Base-by-base conservation (phyloP, 78 protist species). In the Pigoraptor vietnamica region DNA sequence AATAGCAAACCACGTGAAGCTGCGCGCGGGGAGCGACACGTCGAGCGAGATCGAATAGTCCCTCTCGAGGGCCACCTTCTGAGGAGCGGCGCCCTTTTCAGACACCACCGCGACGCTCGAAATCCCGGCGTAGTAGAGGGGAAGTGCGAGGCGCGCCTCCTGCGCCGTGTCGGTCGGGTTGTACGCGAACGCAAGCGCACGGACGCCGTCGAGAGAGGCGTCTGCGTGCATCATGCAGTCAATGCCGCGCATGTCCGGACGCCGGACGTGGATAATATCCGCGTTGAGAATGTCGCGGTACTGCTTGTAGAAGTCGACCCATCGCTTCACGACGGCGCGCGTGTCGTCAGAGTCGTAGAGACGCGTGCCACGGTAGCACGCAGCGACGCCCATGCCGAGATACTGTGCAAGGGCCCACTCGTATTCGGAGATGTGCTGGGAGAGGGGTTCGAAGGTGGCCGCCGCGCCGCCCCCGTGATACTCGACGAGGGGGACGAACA, bases 101-200 rank as follows among this genome's bases (percentile, higher is more conserved):
- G 86, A 23, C 36, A 81, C 86, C 2, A 32, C 1, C 14, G 86
- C 86, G 14, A 32, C 33, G n/a, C 19, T 29, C n/a, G 35, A 1
- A 19, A 81, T 81, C n/a, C 86, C 86, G 86, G 86, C 14, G 86
- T 32, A 81, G 86, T 81, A 81, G n/a, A 81, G 86, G 35, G 86
- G 86, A 23, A 81, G 36, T 2, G 1, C 86, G 86, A 81, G 19
- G 35, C n/a, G 1, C n/a, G 9, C 36, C 33, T 2, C 14, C 35
- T 29, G 24, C 19, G 86, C 36, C 36, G 33, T 21, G 1, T 81
- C 86, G n/a, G 86, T 81, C 36, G 86, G 86, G n/a, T 81, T 81
- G n/a, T 29, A 81, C 36, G 33, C 24, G 86, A 81, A 23, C 36
- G 86, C 86, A 23, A 81, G 24, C 19, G n/a, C 86, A 29, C n/a